phyloP scores from a whole-genome alignment of 352 stramenopile species.

The Halophytophthora batemanensis region DNA sequence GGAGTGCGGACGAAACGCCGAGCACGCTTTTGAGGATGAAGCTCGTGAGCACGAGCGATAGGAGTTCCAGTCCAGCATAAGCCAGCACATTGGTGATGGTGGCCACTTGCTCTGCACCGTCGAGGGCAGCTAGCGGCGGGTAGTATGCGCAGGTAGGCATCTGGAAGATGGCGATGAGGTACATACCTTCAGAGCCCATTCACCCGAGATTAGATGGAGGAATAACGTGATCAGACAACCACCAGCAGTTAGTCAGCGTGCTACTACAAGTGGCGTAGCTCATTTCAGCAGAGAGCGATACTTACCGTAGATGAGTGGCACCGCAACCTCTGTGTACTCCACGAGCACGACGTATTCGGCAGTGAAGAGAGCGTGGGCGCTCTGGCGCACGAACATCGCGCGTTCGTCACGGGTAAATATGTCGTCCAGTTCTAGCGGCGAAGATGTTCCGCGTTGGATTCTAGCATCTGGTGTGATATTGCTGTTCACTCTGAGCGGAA shows the following conservation, averaged over 20 bases:
- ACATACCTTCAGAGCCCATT: constrained; percentile 1
- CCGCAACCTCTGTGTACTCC: constrained; percentile 37
- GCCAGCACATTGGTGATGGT: constrained; percentile 11
- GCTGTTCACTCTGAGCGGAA: too few relatives aligned
- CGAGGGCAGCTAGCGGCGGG: constrained; percentile 4
- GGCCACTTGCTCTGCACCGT: constrained; percentile 2
- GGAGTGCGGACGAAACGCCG: constrained; percentile 17
- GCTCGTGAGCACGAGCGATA: constrained; percentile 10
- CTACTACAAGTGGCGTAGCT: too few relatives aligned
- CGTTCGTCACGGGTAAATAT: constrained; percentile 16
- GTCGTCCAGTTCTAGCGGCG: not conserved
- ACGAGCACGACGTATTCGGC: constrained; percentile 37
- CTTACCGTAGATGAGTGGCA: constrained; percentile 33
- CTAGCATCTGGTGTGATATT: too few relatives aligned
- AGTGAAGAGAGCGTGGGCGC: constrained; percentile 25
- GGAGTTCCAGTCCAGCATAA: constrained; percentile 19
- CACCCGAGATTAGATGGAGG: too few relatives aligned
- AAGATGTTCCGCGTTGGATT: too few relatives aligned
- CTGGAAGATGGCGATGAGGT: constrained; percentile 15
- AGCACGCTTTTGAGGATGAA: constrained; percentile 17
- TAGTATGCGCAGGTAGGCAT: constrained; percentile 27
- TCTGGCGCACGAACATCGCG: constrained; percentile 21
- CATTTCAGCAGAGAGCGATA: too few relatives aligned
- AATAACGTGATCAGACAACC: not conserved
- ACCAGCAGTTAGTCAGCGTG: not conserved